These are phyloP conservation scores for Phytophthora tubulina DNA, from an alignment of 352 stramenopile species.

Conservation along the genomic window DNA sequence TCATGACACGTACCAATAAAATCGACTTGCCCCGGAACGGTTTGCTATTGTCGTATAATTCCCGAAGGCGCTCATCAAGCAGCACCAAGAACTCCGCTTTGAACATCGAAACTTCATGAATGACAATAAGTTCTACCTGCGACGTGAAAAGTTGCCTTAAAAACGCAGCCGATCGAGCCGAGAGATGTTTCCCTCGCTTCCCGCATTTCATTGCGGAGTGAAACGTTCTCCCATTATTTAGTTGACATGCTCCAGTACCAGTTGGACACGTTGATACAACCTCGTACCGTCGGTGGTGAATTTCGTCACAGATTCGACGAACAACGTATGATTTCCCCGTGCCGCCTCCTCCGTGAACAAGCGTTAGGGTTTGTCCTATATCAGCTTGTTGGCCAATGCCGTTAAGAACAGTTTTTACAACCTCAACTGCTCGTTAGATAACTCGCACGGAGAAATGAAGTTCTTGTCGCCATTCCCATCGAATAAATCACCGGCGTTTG, in stretches of 20 bases:
- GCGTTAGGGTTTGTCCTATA: slow-evolving; percentile 1
- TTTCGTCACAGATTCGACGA: background rate
- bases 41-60: background rate
- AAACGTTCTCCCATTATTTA: slow-evolving; percentile 17
- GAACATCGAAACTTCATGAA: slow-evolving; percentile 21
- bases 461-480: no score
- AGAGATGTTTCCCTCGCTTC: background rate
- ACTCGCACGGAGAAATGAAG: slow-evolving; percentile 7
- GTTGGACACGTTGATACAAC: slow-evolving; percentile 24
- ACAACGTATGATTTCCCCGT: slow-evolving; percentile 16
- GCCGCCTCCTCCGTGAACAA: slow-evolving; percentile 7
- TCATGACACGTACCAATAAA: slow-evolving; percentile 12
- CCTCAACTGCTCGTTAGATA: slow-evolving; percentile 4
- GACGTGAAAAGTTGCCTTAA: slow-evolving; percentile 4
- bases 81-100: slow-evolving; percentile 11
- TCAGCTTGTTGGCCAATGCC: no score
- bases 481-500: no score
- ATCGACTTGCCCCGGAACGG: slow-evolving; percentile 13
- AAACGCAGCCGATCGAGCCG: background rate
- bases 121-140: background rate
- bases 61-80: slow-evolving; percentile 15
- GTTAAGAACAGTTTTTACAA: slow-evolving; percentile 1
- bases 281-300: slow-evolving; percentile 8
- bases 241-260: slow-evolving; percentile 16
- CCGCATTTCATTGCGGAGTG: slow-evolving; percentile 18